Conservation (phyloP, 1,284 basidiomycete species). For the Phlebopus sp. region DNA sequence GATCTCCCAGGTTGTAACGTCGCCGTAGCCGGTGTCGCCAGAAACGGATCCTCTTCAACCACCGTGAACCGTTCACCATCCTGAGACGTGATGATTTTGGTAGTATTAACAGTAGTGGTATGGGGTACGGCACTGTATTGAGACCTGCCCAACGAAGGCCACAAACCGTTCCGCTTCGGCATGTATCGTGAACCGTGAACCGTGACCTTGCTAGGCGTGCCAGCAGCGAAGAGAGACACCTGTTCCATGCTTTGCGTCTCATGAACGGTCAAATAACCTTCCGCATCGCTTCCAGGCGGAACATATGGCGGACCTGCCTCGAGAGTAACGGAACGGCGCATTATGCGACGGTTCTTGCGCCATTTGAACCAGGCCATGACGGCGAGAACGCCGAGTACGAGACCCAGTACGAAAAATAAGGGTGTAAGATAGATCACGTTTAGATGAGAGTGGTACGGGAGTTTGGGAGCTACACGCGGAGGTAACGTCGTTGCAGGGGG, state of each 20-base stretch:
- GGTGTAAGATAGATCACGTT: slow-evolving; percentile 40
- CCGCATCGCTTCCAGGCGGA: slow-evolving; percentile 21
- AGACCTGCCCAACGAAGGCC: slow-evolving; percentile 6
- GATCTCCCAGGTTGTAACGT: neutral
- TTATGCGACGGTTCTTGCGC: slow-evolving; percentile 5
- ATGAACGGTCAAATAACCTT: slow-evolving; percentile 14
- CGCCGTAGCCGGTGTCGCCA: neutral
- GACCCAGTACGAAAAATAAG: slow-evolving; percentile 38
- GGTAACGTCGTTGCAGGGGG: slow-evolving; percentile 33
- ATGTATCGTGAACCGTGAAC: slow-evolving; percentile 30
- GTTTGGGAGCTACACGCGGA: slow-evolving; percentile 20
- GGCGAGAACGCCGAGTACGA: slow-evolving; percentile 32
- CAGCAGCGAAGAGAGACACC: slow-evolving; percentile 17
- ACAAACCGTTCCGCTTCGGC: slow-evolving; percentile 12
- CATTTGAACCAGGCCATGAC: slow-evolving; percentile 23
- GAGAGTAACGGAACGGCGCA: slow-evolving; percentile 20
- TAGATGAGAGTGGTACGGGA: slow-evolving; percentile 22
- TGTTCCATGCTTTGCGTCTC: slow-evolving; percentile 24
- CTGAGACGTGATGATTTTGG: slow-evolving; percentile 20
- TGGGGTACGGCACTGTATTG: slow-evolving; percentile 1
- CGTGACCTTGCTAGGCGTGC: slow-evolving; percentile 36
- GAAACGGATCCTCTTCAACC: slow-evolving; percentile 26
- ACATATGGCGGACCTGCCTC: slow-evolving; percentile 40
- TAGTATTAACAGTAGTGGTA: too few relatives aligned
- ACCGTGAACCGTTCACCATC: slow-evolving; percentile 30